A percentile compares a stretch with the other conserved stretches of the same genome.
These are phyloP conservation scores for Westerdykella aurantiaca DNA, from an alignment of 2,329 filamentous ascomycete species.

Conservation along the genomic window DNA sequence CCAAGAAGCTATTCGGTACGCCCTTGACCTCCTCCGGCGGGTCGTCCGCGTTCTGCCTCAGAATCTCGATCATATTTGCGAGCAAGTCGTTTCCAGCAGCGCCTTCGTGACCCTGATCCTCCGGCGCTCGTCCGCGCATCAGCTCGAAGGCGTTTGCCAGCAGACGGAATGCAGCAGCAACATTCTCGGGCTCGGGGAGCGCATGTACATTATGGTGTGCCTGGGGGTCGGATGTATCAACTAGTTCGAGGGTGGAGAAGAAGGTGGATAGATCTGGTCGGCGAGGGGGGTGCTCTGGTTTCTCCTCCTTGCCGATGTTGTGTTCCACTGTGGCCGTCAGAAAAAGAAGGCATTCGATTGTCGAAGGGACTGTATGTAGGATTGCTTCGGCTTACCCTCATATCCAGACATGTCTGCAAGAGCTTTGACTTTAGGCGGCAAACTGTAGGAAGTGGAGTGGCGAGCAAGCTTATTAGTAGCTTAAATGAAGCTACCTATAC, in stretches of 20 bases:
- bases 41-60: conserved; percentile 52
- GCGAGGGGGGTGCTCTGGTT: conserved; percentile 40
- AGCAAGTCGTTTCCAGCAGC: conserved; percentile 41
- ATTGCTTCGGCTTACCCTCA: background rate
- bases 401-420: too few relatives aligned
- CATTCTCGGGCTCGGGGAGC: conserved; percentile 55
- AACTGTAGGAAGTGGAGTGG: too few relatives aligned
- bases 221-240: conserved; percentile 48
- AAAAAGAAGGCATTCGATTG: too few relatives aligned
- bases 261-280: conserved; percentile 61
- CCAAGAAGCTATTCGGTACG: conserved; percentile 56
- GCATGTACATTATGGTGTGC: conserved; percentile 52
- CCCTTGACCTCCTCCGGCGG: conserved; percentile 57
- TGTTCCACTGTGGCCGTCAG: conserved; percentile 41
- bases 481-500: too few relatives aligned
- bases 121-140: conserved; percentile 45
- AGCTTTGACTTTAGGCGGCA: too few relatives aligned
- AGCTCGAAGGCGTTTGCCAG: conserved; percentile 57
- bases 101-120: conserved; percentile 19
- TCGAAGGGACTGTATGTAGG: background rate
- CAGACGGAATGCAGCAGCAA: conserved; percentile 54
- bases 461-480: too few relatives aligned
- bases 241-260: conserved; percentile 57
- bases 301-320: conserved; percentile 39
- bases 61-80: conserved; percentile 49